phyloP scores from a whole-genome alignment of 306 rosid species.

The Castanea sativa region DNA sequence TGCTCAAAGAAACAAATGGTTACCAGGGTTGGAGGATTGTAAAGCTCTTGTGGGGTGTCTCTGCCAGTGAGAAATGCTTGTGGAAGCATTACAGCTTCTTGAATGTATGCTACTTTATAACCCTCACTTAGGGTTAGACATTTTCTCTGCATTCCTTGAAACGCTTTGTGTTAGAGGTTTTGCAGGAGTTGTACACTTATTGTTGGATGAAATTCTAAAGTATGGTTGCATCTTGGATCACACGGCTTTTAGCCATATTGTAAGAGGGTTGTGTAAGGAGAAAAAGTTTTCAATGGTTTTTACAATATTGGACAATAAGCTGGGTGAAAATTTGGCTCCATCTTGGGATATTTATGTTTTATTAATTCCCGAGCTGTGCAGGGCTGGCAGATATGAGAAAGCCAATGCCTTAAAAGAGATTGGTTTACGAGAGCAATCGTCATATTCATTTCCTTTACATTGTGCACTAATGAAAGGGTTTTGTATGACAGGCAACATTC shows the following conservation, averaged over 20 bases:
- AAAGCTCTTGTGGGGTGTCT: conserved; percentile 46
- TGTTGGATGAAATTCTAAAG: conserved; percentile 48
- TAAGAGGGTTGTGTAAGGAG: conserved; percentile 54
- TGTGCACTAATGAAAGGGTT: conserved; percentile 55
- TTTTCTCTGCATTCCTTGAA: conserved; percentile 50
- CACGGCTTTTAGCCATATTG: conserved; percentile 44
- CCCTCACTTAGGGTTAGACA: conserved; percentile 46
- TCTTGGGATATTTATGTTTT: conserved; percentile 43
- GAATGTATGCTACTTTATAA: conserved; percentile 56
- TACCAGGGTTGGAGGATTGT: conserved; percentile 51
- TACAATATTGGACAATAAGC: conserved; percentile 50
- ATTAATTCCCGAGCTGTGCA: conserved; percentile 62
- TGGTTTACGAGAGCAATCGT: conserved; percentile 36
- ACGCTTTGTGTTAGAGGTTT: conserved; percentile 45
- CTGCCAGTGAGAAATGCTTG: conserved; percentile 43
- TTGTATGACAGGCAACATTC: conserved; percentile 40
- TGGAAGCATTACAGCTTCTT: conserved; percentile 59
- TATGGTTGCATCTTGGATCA: conserved; percentile 46
- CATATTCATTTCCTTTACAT: conserved; percentile 29
- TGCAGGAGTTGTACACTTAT: conserved; percentile 35
- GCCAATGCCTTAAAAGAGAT: conserved; percentile 58
- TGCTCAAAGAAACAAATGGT: conserved; percentile 55
- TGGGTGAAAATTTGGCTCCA: conserved; percentile 44
- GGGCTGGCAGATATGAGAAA: conserved; percentile 46
- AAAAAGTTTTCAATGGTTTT: conserved; percentile 45